Evolutionary conservation across 1,284 basidiomycete species (phyloP).

Genomic region (Papiliotrema terrestris): DNA sequence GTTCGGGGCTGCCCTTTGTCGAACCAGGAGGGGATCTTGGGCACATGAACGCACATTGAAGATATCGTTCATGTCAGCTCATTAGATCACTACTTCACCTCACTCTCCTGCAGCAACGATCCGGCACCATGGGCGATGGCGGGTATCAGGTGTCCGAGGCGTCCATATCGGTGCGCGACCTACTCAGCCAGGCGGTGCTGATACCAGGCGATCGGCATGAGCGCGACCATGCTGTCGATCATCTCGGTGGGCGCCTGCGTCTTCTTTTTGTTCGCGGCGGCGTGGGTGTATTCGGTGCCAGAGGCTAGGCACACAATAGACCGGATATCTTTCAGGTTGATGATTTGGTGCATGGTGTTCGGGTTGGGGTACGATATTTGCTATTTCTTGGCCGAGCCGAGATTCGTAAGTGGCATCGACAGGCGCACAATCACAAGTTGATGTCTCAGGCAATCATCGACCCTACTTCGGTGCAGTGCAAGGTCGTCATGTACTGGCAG

Average conservation of each 20-base stretch:
- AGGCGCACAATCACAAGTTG: not conserved
- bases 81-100: too few species aligned
- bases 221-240: not conserved
- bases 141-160: too few species aligned
- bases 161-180: too few species aligned
- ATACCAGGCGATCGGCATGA: not conserved
- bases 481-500: conserved; percentile 29
- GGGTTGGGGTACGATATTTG: conserved; percentile 31
- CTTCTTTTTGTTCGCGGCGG: not conserved
- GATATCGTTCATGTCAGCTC: too few species aligned
- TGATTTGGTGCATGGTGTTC: conserved; percentile 29
- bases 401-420: conserved; percentile 8
- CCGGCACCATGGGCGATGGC: too few species aligned
- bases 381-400: conserved; percentile 20
- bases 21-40: too few species aligned
- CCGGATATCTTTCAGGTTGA: conserved; percentile 33
- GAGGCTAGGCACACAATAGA: conserved; percentile 23
- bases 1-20: too few species aligned
- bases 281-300: not conserved
- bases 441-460: not conserved
- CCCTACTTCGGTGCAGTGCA: conserved; percentile 10
- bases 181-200: too few species aligned
- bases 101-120: too few species aligned
- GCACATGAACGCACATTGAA: too few species aligned
- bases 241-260: not conserved